Evolutionary conservation across 2,329 filamentous ascomycete species (phyloP).

Genomic region (Talaromyces sp.): DNA sequence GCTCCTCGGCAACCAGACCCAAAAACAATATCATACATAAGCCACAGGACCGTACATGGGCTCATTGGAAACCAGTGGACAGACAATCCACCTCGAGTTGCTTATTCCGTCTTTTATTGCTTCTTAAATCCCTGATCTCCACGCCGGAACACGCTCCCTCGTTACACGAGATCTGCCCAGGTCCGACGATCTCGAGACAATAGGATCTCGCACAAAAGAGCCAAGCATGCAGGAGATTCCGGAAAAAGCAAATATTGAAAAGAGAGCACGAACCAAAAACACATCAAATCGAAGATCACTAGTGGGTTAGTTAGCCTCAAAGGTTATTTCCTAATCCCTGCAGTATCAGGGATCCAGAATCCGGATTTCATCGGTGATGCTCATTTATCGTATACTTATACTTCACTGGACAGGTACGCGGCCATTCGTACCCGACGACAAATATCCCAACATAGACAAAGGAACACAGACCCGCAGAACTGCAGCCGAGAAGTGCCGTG

Average conservation of each 20-base stretch:
- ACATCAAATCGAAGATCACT: neutral
- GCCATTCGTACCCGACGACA: neutral
- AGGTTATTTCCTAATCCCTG: neutral
- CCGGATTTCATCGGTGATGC: neutral
- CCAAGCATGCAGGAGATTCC: neutral
- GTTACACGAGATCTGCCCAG: conserved; percentile 1
- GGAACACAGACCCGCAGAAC: neutral
- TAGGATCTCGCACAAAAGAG: neutral
- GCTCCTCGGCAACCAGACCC: neutral
- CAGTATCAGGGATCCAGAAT: neutral
- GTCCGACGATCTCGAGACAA: neutral
- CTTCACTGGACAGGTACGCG: neutral
- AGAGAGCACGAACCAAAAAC: neutral
- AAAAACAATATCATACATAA: neutral
- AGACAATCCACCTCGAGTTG: neutral
- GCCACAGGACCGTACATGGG: neutral
- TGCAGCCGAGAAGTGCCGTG: neutral
- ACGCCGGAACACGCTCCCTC: conserved; percentile 3
- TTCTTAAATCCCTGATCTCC: neutral
- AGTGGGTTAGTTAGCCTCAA: neutral
- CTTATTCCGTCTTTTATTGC: neutral
- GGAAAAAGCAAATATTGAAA: neutral
- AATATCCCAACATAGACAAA: neutral
- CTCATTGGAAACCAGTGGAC: neutral
- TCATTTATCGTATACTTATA: neutral